Conservation (phyloP, 345 rosid genomes). For the Eucalyptus erythrocorys region DNA sequence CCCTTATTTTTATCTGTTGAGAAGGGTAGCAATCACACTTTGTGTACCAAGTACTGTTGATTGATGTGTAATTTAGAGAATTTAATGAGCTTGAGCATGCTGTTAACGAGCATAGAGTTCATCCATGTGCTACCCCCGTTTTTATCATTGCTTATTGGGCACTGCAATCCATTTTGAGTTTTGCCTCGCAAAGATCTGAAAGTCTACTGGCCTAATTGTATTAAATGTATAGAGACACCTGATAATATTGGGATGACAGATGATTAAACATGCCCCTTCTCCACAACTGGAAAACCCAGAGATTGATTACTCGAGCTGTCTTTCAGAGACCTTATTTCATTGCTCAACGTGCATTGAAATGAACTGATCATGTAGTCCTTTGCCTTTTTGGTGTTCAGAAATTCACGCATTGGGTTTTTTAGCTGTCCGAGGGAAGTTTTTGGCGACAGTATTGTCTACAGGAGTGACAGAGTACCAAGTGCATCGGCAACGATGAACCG, state of each 20-base stretch:
- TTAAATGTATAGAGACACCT: not conserved
- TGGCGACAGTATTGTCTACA: not conserved
- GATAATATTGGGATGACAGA: not conserved
- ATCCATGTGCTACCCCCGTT: not conserved
- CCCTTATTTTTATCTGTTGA: conserved; percentile 2
- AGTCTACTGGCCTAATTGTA: not conserved
- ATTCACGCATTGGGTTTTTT: not conserved
- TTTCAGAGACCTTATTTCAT: not conserved
- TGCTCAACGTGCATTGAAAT: not conserved
- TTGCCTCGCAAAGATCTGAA: not conserved
- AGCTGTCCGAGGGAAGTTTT: not conserved
- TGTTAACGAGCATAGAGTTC: not conserved
- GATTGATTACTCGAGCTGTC: not conserved
- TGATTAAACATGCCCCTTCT: not conserved
- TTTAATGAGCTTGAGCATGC: not conserved
- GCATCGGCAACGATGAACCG: not conserved
- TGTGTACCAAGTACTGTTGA: not conserved
- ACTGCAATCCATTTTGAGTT: not conserved
- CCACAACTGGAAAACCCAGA: not conserved
- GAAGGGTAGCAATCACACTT: conserved; percentile 4
- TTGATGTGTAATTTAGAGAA: not conserved
- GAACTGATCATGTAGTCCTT: not conserved
- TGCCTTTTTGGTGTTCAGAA: not conserved
- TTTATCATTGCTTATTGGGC: not conserved
- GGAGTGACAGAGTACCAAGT: not conserved